Evolutionary conservation across 78 protist species (phyloP).

Genomic region (Mantamonas sphyraenae): DNA sequence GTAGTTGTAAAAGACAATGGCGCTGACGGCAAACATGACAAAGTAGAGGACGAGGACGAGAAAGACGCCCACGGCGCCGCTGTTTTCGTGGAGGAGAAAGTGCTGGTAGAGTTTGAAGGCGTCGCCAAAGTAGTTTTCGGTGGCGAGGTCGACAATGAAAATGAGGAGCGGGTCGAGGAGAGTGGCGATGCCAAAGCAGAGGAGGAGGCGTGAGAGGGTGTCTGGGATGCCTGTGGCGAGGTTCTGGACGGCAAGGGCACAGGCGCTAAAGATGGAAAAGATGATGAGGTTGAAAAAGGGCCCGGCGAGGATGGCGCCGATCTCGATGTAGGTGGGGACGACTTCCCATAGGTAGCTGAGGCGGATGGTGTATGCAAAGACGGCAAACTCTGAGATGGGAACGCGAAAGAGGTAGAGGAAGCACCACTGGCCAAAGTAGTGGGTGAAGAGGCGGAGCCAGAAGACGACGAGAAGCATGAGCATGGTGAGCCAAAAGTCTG

Average conservation of each 20-base stretch:
- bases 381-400: neutral
- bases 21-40: neutral
- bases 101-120: conserved; percentile 11
- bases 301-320: neutral
- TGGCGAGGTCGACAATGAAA: neutral
- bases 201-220: neutral
- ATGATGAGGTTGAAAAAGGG: neutral
- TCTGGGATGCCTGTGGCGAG: conserved; percentile 3
- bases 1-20: neutral
- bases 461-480: neutral
- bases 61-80: conserved; percentile 6
- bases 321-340: neutral
- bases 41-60: neutral
- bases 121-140: neutral
- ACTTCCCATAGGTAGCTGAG: too few relatives aligned
- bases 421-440: conserved; percentile 1
- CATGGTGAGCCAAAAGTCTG: conserved; percentile 4
- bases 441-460: conserved; percentile 10
- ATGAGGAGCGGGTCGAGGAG: conserved; percentile 14
- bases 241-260: neutral
- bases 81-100: neutral
- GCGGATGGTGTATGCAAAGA: neutral
- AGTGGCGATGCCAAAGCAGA: neutral
- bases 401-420: neutral
- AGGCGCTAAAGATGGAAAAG: neutral